Evolutionary conservation across 2,329 filamentous ascomycete species (phyloP), one percentile per base, ranked within the genome.

Genomic region (Ceratocystis huliohia): DNA sequence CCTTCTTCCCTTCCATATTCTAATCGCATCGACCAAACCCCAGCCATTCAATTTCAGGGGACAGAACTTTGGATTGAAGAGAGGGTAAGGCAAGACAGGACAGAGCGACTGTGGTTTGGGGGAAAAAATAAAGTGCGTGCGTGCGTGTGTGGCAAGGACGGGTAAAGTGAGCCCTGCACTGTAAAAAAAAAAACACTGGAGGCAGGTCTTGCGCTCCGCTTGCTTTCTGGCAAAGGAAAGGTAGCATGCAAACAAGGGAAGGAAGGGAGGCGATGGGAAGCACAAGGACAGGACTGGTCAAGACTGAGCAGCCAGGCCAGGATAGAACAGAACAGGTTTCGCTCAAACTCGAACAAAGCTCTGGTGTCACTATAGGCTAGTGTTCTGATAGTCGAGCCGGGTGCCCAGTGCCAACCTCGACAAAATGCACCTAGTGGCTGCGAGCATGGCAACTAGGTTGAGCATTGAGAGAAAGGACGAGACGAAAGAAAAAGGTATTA

Each of bases 361-460:
- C 46, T 50, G 46, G 46, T 22, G 46, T 53, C 22, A 53, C 33
- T 37, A 13, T 22, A 25, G 20, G 48, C 15, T 53, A 53, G 48
- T 53, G 20, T 25, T 53, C 8, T 37, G 33, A 37, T 37, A 13
- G 46, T 17, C n/a, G 22, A n/a, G 17, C 17, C 15, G 33, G 25
- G 53, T 59, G 53, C 53, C 15, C 53, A 59, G 53, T 59, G 53
- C 53, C 28, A 59, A 59, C 53, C 28, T 8, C 53, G 28, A 33
- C 53, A 59, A 3, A 59, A 17, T 33, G 13, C 25, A 59, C 3
- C 53, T 17, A 33, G 25, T 17, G 28, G 53, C 33, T 17, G 20
- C n/a, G 53, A 59, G 53, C 20, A 8, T 33, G 37, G 25, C 25
- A 33, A n/a, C 25, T 59, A 30, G 53, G 46, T n/a, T n/a, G 53